These are phyloP conservation scores for Solanum hybrid DNA, from an alignment of 305 asterid genomes.

Conservation along the genomic window DNA sequence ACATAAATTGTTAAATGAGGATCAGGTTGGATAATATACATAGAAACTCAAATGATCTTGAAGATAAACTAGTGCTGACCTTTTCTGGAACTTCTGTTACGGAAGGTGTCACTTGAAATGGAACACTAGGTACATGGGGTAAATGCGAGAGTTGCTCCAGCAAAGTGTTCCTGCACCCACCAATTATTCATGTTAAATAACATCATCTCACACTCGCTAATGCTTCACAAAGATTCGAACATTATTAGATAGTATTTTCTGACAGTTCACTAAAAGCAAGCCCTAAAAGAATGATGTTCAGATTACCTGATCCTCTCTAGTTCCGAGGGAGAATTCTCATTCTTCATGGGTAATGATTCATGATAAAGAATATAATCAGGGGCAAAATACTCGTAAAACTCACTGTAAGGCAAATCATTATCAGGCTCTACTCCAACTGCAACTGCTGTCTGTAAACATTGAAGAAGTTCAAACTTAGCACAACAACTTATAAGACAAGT, in stretches of 20 bases:
- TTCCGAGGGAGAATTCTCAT: constrained; percentile 47
- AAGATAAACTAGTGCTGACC: constrained; percentile 4
- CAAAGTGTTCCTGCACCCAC: constrained; percentile 14
- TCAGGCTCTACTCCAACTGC: constrained; percentile 82
- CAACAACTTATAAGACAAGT: neutral
- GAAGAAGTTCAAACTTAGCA: neutral
- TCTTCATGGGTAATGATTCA: constrained; percentile 55
- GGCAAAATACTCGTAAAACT: constrained; percentile 75
- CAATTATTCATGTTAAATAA: neutral
- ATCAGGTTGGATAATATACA: neutral
- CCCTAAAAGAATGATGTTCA: neutral
- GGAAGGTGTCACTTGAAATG: constrained; percentile 11
- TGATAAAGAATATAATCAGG: constrained; percentile 83
- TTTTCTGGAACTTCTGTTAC: constrained; percentile 4
- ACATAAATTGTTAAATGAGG: neutral
- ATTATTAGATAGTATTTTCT: neutral
- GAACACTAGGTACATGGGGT: constrained; percentile 16
- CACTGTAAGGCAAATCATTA: constrained; percentile 67
- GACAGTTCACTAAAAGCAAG: neutral
- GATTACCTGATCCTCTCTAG: constrained; percentile 66
- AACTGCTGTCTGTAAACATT: constrained; percentile 62
- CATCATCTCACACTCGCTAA: neutral
- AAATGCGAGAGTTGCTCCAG: constrained; percentile 14
- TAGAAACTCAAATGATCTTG: neutral
- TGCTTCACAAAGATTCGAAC: neutral